phyloP scores from a whole-genome alignment of 257 asterid genomes.

The Salvia splendens region DNA sequence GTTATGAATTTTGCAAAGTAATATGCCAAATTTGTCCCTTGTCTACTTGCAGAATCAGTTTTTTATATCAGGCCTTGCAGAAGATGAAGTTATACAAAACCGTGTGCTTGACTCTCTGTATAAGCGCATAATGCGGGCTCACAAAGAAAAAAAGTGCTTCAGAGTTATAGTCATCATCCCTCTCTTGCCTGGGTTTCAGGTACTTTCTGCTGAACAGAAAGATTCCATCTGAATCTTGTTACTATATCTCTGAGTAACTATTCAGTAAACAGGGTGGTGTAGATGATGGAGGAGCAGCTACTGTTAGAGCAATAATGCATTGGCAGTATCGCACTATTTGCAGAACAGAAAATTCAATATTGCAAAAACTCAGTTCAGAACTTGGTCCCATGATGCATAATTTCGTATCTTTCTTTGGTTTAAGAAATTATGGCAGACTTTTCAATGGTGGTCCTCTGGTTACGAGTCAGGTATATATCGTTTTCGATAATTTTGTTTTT shows the following conservation, averaged over 20 bases:
- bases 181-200: conserved; percentile 95
- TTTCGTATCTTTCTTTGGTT: conserved; percentile 83
- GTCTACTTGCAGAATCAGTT: conserved; percentile 76
- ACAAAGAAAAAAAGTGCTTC: conserved; percentile 62
- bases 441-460: conserved; percentile 66
- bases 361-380: conserved; percentile 69
- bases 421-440: conserved; percentile 78
- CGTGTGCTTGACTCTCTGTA: conserved; percentile 85
- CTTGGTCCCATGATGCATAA: conserved; percentile 67
- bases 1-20: conserved; percentile 1
- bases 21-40: conserved; percentile 17
- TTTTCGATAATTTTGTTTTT: conserved; percentile 8
- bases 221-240: conserved; percentile 17
- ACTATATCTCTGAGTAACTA: conserved; percentile 24
- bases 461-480: conserved; percentile 75
- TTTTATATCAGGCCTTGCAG: conserved; percentile 90
- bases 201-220: conserved; percentile 33
- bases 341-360: conserved; percentile 71
- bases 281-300: conserved; percentile 93
- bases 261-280: conserved; percentile 76
- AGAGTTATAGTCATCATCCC: conserved; percentile 90
- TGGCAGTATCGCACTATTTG: conserved; percentile 96
- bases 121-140: conserved; percentile 80
- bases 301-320: conserved; percentile 94
- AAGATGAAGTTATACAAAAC: conserved; percentile 78